Base-by-base conservation (phyloP, 225 moss, liverwort and hornwort genomes). In the Anthoceros angustus region DNA sequence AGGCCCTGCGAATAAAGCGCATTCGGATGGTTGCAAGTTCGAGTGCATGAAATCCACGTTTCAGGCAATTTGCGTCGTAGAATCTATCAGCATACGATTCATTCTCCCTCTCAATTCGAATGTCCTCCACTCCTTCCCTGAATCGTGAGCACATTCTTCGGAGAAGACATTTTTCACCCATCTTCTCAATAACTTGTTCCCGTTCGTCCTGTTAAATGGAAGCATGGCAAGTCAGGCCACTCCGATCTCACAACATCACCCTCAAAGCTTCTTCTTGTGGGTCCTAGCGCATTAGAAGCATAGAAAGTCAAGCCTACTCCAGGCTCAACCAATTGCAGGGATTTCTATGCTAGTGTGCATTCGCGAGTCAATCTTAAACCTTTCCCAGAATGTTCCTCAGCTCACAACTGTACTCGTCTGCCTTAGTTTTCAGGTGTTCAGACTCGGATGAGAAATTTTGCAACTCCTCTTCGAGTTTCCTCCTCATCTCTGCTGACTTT, bases 391-490 rank as follows among this genome's bases (percentile, higher is more conserved):
- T 66, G 46, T 79, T 73, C 72, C 73, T 74, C 68, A 95, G 85
- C 74, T 95, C 95, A 46, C 82, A 73, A 73, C 88, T 87, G 42
- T 88, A 95, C 61, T 88, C 88, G 42, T 91, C 79, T 77, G 88
- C 91, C 78, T 87, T 85, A 73, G 72, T 79, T 70, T 75, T 87
- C 69, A 95, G 64, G 46, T 80, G 83, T 67, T 82, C 77, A 66
- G 88, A 80, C 74, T 95, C 95, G 48, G 85, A 79, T 2, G 85
- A 79, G 64, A 91, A 88, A 71, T 76, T 85, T 26, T 72, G 72
- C 43, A 95, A 76, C 48, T 82, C 81, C 39, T 82, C 88, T 73
- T 95, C 91, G 26, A 95, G 69, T 75, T 83, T 78, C 43, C 73
- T 61, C 77, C 86, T 88, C 21, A 91, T 79, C 62, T 86, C 83